Evolutionary conservation across 495 filamentous ascomycete species (phyloP).

Genomic region (Lentithecium fluviatile): DNA sequence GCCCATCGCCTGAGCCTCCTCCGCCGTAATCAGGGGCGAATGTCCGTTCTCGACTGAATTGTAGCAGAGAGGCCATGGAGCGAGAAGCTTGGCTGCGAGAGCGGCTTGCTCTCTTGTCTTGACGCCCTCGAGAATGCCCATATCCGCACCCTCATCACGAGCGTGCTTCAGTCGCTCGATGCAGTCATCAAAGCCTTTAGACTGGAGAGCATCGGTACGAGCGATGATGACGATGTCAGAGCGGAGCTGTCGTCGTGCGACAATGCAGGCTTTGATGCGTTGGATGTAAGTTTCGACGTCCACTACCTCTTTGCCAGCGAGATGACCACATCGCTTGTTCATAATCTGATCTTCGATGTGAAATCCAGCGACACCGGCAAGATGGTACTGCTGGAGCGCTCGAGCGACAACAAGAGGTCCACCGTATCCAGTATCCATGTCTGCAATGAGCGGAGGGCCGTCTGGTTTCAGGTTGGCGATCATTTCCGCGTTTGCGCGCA

Average conservation of each 20-base stretch:
- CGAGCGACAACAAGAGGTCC: conserved; percentile 32
- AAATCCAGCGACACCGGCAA: conserved; percentile 37
- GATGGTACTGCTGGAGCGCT: conserved; percentile 31
- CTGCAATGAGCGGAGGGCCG: conserved; percentile 26
- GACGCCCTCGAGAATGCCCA: conserved; percentile 36
- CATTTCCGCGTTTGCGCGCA: conserved; percentile 34
- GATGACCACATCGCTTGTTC: conserved; percentile 42
- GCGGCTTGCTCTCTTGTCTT: conserved; percentile 26
- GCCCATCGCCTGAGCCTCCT: conserved; percentile 34
- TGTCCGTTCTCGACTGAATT: conserved; percentile 33
- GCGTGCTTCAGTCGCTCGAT: conserved; percentile 33
- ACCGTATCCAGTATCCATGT: conserved; percentile 40
- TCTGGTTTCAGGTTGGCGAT: conserved; percentile 28
- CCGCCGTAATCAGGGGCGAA: conserved; percentile 27
- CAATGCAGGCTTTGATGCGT: conserved; percentile 33
- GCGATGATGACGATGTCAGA: conserved; percentile 39
- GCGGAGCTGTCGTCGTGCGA: conserved; percentile 20
- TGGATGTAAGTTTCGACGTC: conserved; percentile 25
- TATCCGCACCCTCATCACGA: conserved; percentile 33
- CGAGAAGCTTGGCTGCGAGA: conserved; percentile 21
- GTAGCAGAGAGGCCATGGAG: conserved; percentile 25
- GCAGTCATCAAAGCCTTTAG: conserved; percentile 34
- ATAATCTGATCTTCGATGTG: conserved; percentile 42
- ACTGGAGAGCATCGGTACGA: conserved; percentile 38
- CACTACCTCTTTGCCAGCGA: conserved; percentile 38